Base-by-base conservation (phyloP, 805 yeast species). In the Blastobotrys terrestris region DNA sequence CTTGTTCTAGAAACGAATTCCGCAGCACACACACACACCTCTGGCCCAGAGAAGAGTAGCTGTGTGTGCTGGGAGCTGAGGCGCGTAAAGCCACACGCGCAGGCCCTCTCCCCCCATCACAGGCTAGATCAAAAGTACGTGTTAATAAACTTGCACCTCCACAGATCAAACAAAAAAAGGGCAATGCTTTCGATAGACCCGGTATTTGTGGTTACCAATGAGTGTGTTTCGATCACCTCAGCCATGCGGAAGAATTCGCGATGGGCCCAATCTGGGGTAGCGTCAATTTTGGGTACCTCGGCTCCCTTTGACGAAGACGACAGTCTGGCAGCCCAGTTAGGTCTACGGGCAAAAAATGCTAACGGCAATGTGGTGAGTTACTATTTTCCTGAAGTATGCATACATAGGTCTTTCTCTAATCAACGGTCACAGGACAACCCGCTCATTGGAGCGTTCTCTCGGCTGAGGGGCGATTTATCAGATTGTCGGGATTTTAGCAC, bases 181-280 rank as follows among this genome's bases (percentile, higher is more conserved):
- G 39, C 20, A 42, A 18, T 13, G 15, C 21, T 39, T 19, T 47
- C 92, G 5, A 76, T 87, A 49, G 91, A 87, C 67, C 87, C 95
- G 13, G 77, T 85, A 52, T 85, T 95, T 1, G 80, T 92, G 60
- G 85, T 89, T 58, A 83, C 89, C 55, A 86, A 87, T 64, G 98
- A 94, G 72, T 89, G 97, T 67, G 85, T 88, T 63, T 77, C 84
- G 53, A 79, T 94, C 50, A 81, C 92, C 16, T 84, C 95, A 16
- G 90, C 94, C 19, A 89, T 94, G 95, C 77, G 97, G 52, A 90
- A 89, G 64, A 77, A 87, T 57, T 80, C 90, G 64, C 81, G 87
- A 57, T 85, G 85, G 79, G 85, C 63, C 43, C 85, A 85, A 49
- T 77, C 84, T 4, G 88, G 90, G 1, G 94, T 91, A 40, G 92